Evolutionary conservation across 1,284 basidiomycete species (phyloP).

Genomic region (Ganoderma resinaceum): DNA sequence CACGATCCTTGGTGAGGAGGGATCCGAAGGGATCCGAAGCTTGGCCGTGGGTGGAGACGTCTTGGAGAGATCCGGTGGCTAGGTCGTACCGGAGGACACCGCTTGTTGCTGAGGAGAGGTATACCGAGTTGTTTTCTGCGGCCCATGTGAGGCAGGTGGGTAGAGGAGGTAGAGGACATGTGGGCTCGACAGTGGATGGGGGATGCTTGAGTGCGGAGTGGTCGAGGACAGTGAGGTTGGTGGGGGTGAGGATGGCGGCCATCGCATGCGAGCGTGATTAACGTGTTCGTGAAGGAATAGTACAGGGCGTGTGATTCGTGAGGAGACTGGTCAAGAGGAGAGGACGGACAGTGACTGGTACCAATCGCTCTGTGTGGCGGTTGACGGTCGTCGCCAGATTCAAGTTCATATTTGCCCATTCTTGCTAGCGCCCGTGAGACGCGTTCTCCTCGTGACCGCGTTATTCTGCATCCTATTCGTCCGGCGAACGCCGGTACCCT

Average conservation of each 20-base stretch:
- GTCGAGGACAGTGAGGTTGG: slow-evolving; percentile 48
- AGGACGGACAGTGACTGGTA: neutral
- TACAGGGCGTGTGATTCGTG: neutral
- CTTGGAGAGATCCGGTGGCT: slow-evolving; percentile 48
- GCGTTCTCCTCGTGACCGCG: slow-evolving; percentile 28
- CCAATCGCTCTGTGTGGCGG: neutral
- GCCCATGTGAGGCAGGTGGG: slow-evolving; percentile 60
- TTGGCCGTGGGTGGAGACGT: slow-evolving; percentile 42
- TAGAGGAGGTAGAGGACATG: slow-evolving; percentile 47
- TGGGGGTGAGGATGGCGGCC: slow-evolving; percentile 35
- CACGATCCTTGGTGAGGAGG: slow-evolving; percentile 54
- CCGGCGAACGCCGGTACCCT: neutral
- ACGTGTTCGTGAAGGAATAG: neutral
- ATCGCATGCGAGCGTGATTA: slow-evolving; percentile 17
- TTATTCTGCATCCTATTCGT: neutral
- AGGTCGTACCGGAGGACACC: slow-evolving; percentile 59
- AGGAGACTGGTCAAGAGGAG: neutral
- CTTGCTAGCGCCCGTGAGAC: slow-evolving; percentile 9
- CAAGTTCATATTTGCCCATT: neutral
- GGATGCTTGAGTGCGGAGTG: slow-evolving; percentile 52
- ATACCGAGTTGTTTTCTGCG: slow-evolving; percentile 58
- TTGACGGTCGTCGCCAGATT: neutral
- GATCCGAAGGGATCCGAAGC: slow-evolving; percentile 42
- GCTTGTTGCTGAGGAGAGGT: slow-evolving; percentile 51
- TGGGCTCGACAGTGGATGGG: slow-evolving; percentile 44